phyloP scores from a whole-genome alignment of 768 basidiomycete species.

The Amyloporia xantha region DNA sequence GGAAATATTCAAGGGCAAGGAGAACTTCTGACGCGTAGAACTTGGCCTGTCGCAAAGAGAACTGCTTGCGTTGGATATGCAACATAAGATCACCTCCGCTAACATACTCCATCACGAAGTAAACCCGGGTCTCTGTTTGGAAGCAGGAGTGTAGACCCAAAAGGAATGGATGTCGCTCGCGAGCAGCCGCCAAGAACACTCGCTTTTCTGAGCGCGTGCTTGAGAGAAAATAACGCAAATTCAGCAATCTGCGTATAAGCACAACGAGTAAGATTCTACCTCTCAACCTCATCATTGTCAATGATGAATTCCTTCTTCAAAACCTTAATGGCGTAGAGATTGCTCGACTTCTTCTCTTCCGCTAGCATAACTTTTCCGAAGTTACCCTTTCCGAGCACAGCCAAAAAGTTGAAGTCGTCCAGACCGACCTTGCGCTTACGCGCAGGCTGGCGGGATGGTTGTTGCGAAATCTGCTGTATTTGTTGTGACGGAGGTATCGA shows the following conservation, averaged over 20 bases:
- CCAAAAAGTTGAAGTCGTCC: constrained; percentile 98
- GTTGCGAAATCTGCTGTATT: constrained; percentile 29
- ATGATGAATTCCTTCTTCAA: constrained; percentile 99
- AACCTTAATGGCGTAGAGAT: constrained; percentile 98
- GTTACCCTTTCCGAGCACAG: constrained; percentile 97
- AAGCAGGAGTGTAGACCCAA: constrained; percentile 97
- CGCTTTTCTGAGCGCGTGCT: constrained; percentile 99
- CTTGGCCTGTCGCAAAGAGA: constrained; percentile 96
- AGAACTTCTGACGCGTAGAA: constrained; percentile 98
- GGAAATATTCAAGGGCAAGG: constrained; percentile 95
- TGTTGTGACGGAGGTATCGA: constrained; percentile 28
- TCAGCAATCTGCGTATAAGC: constrained; percentile 32
- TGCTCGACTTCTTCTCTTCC: constrained; percentile 90
- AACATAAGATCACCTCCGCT: constrained; percentile 99
- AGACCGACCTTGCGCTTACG: constrained; percentile 86
- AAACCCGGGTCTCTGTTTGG: constrained; percentile 98
- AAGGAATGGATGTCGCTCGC: constrained; percentile 95
- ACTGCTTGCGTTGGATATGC: constrained; percentile 98
- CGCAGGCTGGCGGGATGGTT: constrained; percentile 32
- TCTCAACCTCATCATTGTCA: constrained; percentile 99
- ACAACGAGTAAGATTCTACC: constrained; percentile 38
- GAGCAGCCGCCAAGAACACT: constrained; percentile 94
- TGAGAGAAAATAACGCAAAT: background rate
- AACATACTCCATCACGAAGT: constrained; percentile 99
- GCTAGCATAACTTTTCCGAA: constrained; percentile 99